phyloP scores from a whole-genome alignment of 2,329 filamentous ascomycete species.

The Trichophyton verrucosum region DNA sequence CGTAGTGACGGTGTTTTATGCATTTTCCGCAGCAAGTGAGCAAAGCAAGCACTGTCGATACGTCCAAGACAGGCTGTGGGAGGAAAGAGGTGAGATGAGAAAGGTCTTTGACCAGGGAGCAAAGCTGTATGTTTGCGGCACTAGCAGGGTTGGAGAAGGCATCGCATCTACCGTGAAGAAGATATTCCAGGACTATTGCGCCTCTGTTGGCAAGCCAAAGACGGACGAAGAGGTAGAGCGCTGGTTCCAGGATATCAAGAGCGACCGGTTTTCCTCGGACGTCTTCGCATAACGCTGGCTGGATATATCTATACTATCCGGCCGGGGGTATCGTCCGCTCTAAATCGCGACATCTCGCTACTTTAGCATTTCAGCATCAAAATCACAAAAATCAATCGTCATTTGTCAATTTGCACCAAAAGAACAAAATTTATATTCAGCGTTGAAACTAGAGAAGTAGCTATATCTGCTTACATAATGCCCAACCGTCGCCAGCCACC shows the following conservation, averaged over 20 bases:
- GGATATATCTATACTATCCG: neutral
- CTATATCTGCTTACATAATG: neutral
- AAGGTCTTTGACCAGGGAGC: neutral
- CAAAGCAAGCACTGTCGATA: neutral
- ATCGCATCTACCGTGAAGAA: neutral
- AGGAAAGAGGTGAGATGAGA: neutral
- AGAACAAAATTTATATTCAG: neutral
- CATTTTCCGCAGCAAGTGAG: neutral
- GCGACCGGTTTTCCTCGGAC: neutral
- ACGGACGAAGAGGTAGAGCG: neutral
- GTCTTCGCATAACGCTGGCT: neutral
- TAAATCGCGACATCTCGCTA: no score
- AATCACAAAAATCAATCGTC: no score
- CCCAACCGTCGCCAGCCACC: neutral
- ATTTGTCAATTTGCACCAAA: no score
- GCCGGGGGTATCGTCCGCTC: no score
- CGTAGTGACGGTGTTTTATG: neutral
- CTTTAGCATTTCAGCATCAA: no score
- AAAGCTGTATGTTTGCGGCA: neutral
- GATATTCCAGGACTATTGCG: neutral
- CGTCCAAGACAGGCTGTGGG: neutral
- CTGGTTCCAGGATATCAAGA: conserved; percentile 2
- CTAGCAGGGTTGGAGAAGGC: neutral
- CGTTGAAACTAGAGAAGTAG: neutral
- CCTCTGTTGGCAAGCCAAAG: neutral